These are phyloP conservation scores for Gracilaria domingensis DNA, from an alignment of 23 red algal genomes.

Conservation along the genomic window DNA sequence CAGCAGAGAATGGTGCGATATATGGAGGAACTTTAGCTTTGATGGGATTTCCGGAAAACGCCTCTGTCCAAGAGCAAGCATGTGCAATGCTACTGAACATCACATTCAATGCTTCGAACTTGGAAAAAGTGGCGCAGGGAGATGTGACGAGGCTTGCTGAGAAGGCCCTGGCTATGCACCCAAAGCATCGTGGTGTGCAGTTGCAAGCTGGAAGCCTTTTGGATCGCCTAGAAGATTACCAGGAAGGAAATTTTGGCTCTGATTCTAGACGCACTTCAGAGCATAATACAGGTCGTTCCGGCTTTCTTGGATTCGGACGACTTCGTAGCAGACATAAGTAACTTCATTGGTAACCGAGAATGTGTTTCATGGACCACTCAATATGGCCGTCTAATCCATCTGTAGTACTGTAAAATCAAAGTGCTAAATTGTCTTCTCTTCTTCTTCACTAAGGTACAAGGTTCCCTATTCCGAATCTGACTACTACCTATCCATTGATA, in stretches of 20 bases:
- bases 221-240: constrained; percentile 57
- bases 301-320: not conserved
- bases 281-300: not conserved
- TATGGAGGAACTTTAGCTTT: constrained; percentile 69
- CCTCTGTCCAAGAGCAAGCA: constrained; percentile 77
- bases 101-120: constrained; percentile 17
- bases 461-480: too few species aligned
- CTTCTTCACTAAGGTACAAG: too few species aligned
- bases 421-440: not conserved
- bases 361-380: not conserved
- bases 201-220: constrained; percentile 67
- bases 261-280: constrained; percentile 5
- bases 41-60: constrained; percentile 74
- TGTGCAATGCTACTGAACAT: constrained; percentile 73
- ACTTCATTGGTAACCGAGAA: not conserved
- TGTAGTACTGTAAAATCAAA: not conserved
- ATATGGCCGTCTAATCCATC: not conserved
- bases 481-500: too few species aligned
- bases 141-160: constrained; percentile 61
- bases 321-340: constrained; percentile 17
- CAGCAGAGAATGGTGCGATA: constrained; percentile 61
- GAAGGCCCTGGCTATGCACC: constrained; percentile 54
- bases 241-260: not conserved
- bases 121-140: constrained; percentile 42
- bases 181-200: constrained; percentile 80